Evolutionary conservation across 2,329 filamentous ascomycete genomes (phyloP), one percentile per base, ranked within the genome.

Genomic region (Dichotomopilus funicola): DNA sequence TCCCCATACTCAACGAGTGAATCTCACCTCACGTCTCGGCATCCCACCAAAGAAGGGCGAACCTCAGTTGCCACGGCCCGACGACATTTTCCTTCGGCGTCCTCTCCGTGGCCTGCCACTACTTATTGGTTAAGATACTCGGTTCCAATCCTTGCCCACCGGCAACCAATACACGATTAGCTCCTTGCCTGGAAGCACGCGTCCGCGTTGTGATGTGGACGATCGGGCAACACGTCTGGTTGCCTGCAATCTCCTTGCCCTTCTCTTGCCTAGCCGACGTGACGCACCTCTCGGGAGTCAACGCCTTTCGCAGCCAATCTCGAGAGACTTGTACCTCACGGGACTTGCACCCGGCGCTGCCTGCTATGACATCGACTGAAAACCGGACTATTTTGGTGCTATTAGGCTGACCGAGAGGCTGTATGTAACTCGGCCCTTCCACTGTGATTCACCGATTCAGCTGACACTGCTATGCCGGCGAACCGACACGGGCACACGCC

Each of bases 41-140:
- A 48, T 42, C 37, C 44, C 38, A 49, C 13, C 31, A 36, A 46
- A 11, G n/a, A 13, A 11, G 36, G 31, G 37, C 52, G 49, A 51
- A 47, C 50, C 52, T 27, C 19, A 27, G 41, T 51, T 46, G 51
- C 55, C 51, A 59, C 59, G 59, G 59, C 57, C 59, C 55, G 58
- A 61, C 55, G n/a, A 44, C 47, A 31, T 13, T 13, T 43, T 33
- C 43, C 49, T 27, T 27, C 19, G 43, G 13, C 44, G 9, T 31
- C 27, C 13, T 51, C 48, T 37, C 11, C 35, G 42, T 37, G 38
- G 36, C 42, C 33, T 36, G 13, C 13, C 41, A 31, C 19, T 6
- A 13, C 9, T 38, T n/a, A 42, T 31, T 35, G 36, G 40, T 36
- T 34, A 44, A 10, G 1, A 5, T 49, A 12, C 41, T 35, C 46